Conservation (phyloP, 805 yeast species). For the Candida anglica region DNA sequence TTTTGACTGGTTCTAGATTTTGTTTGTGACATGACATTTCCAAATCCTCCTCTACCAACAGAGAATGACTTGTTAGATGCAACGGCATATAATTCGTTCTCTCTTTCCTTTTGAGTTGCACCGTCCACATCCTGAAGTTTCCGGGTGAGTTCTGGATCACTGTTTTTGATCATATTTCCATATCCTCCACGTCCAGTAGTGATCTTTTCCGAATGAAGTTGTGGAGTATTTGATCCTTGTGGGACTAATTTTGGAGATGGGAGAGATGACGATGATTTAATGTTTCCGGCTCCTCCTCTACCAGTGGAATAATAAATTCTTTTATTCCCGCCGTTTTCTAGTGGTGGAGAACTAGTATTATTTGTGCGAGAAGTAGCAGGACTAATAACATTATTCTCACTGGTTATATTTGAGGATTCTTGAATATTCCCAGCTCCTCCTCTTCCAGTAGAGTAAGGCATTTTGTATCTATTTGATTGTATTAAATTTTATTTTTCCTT, state of each 20-base stretch:
- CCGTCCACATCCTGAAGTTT: constrained; percentile 64
- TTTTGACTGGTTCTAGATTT: constrained; percentile 19
- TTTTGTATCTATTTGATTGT: no score
- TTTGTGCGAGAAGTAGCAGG: constrained; percentile 6
- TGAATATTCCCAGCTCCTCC: constrained; percentile 38
- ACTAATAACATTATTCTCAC: constrained; percentile 13
- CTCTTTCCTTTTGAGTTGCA: constrained; percentile 11
- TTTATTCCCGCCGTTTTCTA: constrained; percentile 24
- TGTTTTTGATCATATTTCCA: constrained; percentile 68
- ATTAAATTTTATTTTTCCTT: no score
- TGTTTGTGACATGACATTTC: constrained; percentile 45
- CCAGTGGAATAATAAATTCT: constrained; percentile 58
- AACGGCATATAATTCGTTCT: constrained; percentile 38
- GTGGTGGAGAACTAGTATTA: constrained; percentile 4
- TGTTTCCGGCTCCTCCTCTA: constrained; percentile 77
- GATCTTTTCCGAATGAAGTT: constrained; percentile 48
- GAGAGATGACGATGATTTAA: constrained; percentile 37
- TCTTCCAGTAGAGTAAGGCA: constrained; percentile 33
- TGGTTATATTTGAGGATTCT: constrained; percentile 11
- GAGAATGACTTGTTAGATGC: constrained; percentile 43
- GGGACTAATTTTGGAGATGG: constrained; percentile 55
- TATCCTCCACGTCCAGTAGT: constrained; percentile 79
- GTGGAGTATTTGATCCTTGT: constrained; percentile 61
- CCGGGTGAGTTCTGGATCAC: constrained; percentile 55
- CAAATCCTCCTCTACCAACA: constrained; percentile 66